Base-by-base conservation (phyloP, 2,329 filamentous ascomycete species). In the Xylaria sp. region DNA sequence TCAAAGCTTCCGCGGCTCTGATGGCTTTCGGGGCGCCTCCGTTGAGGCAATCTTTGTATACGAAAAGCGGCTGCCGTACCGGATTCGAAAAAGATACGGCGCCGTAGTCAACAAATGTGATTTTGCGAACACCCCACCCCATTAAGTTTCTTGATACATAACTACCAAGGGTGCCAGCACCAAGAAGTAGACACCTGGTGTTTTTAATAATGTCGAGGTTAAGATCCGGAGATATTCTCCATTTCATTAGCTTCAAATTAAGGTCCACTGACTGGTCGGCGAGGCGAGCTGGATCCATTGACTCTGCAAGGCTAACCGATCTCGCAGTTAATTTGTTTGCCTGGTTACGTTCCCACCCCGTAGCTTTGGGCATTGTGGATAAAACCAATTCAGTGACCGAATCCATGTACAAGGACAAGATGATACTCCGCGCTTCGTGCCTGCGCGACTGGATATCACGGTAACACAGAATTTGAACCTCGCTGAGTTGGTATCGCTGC, bases 181-280 rank as follows among this genome's bases (percentile, higher is more conserved):
- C 96, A 1, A 99, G 88, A 2, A 99, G 83, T 17, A 99, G 86
- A 77, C 96, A 99, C 77, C 90, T 97, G 3, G 93, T 95, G 65
- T 91, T 88, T 77, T 97, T 98, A 78, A 98, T 94, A 34, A 88
- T 88, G 34, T 98, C 94, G 9, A 99, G 87, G 77, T 98, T 88
- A 48, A 99, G 86, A 59, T 90, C 90, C 0, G 96, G 96, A 7
- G 94, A 93, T 75, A 99, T 93, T 47, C 96, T 90, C 96, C 96
- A 99, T 82, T 98, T 99, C 90, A 99, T 99, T 66, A 99, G 86
- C 81, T 98, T 98, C 68, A 98, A 85, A 76, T 99, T 99, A 67
- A 99, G 86, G 76, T 99, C 96, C 9, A 98, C 95, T 0, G 94
- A 94, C 78, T 97, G 94, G 77, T 98, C 94, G 24, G 96, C 96